Evolutionary conservation across 768 basidiomycete genomes (phyloP), one percentile per base, ranked within the genome.

Genomic region (Rhodocollybia butyracea): DNA sequence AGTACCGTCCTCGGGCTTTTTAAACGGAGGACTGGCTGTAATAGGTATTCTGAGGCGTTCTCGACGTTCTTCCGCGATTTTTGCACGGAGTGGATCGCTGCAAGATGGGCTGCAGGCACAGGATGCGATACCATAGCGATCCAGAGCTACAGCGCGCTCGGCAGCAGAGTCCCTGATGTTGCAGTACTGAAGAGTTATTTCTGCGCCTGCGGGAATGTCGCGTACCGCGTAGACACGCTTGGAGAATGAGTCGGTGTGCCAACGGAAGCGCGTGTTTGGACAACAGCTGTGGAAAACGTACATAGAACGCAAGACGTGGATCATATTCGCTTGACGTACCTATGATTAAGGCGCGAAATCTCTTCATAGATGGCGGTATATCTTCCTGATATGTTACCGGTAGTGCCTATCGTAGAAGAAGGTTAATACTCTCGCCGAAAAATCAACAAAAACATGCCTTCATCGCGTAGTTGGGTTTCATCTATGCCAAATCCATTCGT

Each of bases 161-260:
- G 66, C 61, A 2, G 60, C 55, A 7, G 60, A 34, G 24, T 59
- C 57, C 5, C 63, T 51, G 7, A 64, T 38, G 11, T 46, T 31
- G 52, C 64, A 64, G 48, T 75, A 75, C 5, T 61, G 53, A 13
- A 67, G 57, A 19, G 65, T 64, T n/a, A 73, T 63, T 53, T 74
- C 67, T 38, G 71, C 69, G 2, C 69, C 68, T 3, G 57, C 55
- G 19, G 62, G 64, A 56, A 75, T 69, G 40, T 65, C 54, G 0
- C 64, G 60, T 8, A 53, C 42, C 2, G 72, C 72, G 10, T 57
- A 51, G 31, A 71, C 59, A 32, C 63, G 63, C 29, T 68, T 61
- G 5, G 68, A 61, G 50, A 75, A 75, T 3, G 73, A 64, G 2
- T 57, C 34, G 3, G 66, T 32, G 40, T 70, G 66, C 50, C 73